Conservation (phyloP, 2,329 filamentous ascomycete species). For the Ceratocystis cacaofunesta region DNA sequence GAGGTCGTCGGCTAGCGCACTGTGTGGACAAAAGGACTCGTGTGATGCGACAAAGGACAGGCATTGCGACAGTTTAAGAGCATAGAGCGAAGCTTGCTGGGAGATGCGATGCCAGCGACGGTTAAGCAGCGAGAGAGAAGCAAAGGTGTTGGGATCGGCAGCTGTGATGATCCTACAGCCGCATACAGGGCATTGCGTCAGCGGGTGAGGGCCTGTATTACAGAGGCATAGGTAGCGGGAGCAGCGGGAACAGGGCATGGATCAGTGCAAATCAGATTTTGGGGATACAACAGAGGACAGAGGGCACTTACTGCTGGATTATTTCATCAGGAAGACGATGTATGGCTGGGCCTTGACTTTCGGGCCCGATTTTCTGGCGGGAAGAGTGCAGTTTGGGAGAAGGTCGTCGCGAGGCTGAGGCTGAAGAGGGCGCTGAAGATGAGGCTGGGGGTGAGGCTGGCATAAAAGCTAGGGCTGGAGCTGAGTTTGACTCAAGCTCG, state of each 20-base stretch:
- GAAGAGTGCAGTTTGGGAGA: background rate
- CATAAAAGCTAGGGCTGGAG: background rate
- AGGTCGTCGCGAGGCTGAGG: background rate
- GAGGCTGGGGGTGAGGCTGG: background rate
- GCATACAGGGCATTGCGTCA: conserved; percentile 6
- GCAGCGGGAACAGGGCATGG: background rate
- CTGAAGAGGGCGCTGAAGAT: background rate
- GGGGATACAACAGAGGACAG: conserved; percentile 21
- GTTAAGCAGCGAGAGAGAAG: conserved; percentile 51
- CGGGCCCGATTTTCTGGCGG: background rate
- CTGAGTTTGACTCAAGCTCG: conserved; percentile 1
- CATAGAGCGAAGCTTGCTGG: conserved; percentile 48
- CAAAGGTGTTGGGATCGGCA: conserved; percentile 48
- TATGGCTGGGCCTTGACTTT: conserved; percentile 27
- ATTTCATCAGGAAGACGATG: conserved; percentile 51
- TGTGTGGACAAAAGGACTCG: conserved; percentile 24
- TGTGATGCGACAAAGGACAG: conserved; percentile 43
- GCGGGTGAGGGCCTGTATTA: background rate
- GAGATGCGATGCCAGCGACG: conserved; percentile 50
- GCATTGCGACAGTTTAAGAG: conserved; percentile 45
- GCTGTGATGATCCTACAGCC: conserved; percentile 41
- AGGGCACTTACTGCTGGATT: conserved; percentile 42
- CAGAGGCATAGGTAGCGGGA: background rate
- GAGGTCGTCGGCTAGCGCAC: conserved; percentile 36
- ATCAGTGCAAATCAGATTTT: background rate